Base-by-base conservation (phyloP, 345 rosid genomes). In the Zanthoxylum bungeanum region DNA sequence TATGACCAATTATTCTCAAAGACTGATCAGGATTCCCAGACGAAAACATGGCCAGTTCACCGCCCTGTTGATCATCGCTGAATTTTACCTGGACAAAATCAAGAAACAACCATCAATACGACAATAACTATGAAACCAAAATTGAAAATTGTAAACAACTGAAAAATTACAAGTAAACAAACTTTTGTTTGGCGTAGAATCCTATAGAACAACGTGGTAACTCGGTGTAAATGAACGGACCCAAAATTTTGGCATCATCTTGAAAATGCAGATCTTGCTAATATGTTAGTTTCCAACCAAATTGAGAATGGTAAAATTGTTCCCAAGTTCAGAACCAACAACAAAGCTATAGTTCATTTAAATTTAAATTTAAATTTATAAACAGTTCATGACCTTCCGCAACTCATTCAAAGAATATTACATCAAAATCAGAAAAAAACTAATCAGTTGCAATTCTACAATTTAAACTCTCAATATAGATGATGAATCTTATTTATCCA, bases 1-100 rank as follows among this genome's bases (percentile, higher is more conserved):
- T 67, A 44, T 69, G 69, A 64, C 57, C 36, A 39, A 31, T 74
- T 57, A 63, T 62, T 44, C 60, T 69, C 51, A 39, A 4, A 63
- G 77, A 50, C 31, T 24, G 61, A 42, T 55, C 39, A 24, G 50
- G 40, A 52, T 42, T 75, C 62, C 67, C 68, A 30, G 72, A 47
- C 14, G 75, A 8, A 63, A 71, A 14, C 66, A 31, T 11, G 63
- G 42, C 53, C 40, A 58, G 50, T 56, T 68, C 44, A 14, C 10
- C 19, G 55, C 44, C 17, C 19, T 14, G 51, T 50, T 49, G 68
- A 64, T 64, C 51, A 46, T 56, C 70, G 16, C 24, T 71, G 42
- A 36, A 30, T n/a, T 47, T 33, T 46, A 33, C 69, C 76, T 75
- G 67, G 51, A 64, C 17, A 44, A 30, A 60, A 34, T 50, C 37